These are phyloP conservation scores for Rhodofomes roseus DNA, from an alignment of 1,284 basidiomycete genomes.

Conservation along the genomic window DNA sequence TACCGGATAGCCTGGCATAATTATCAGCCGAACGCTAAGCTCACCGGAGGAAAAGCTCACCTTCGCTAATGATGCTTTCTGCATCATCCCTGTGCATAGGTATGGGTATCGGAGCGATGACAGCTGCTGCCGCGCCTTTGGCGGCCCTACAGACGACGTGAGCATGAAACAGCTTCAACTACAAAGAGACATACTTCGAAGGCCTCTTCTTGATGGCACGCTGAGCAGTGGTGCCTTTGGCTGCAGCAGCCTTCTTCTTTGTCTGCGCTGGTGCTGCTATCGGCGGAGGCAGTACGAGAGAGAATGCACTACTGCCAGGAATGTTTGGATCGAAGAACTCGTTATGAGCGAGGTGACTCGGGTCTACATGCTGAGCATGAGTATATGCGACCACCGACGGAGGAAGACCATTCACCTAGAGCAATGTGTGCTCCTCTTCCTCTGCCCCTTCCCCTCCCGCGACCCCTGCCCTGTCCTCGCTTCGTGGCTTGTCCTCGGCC, in stretches of 20 bases:
- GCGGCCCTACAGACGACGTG: slow-evolving; percentile 11
- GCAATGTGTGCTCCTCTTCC: slow-evolving; percentile 15
- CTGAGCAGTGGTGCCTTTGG: slow-evolving; percentile 29
- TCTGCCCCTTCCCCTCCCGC: slow-evolving; percentile 14
- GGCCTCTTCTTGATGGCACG: slow-evolving; percentile 35
- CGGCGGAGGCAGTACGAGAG: slow-evolving; percentile 1
- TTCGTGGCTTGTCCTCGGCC: slow-evolving; percentile 15
- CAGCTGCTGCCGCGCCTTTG: slow-evolving; percentile 15
- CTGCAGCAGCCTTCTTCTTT: slow-evolving; percentile 37
- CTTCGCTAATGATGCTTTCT: slow-evolving; percentile 42
- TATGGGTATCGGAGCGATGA: not conserved
- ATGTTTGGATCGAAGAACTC: slow-evolving; percentile 24
- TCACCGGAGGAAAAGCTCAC: slow-evolving; percentile 23
- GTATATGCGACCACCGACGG: slow-evolving; percentile 17
- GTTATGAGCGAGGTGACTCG: slow-evolving; percentile 8
- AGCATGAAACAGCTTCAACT: not conserved
- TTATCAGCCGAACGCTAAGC: not conserved
- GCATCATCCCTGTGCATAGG: slow-evolving; percentile 30
- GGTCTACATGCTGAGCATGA: slow-evolving; percentile 11
- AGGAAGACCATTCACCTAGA: slow-evolving; percentile 10
- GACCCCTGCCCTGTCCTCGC: slow-evolving; percentile 12
- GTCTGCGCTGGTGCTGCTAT: slow-evolving; percentile 23
- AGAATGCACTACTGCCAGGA: slow-evolving; percentile 9
- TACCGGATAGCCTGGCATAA: slow-evolving; percentile 29
- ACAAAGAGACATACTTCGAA: slow-evolving; percentile 33